Evolutionary conservation across 225 moss, liverwort and hornwort genomes (phyloP), one percentile per base, ranked within the genome.

Genomic region (Climacium dendroides): DNA sequence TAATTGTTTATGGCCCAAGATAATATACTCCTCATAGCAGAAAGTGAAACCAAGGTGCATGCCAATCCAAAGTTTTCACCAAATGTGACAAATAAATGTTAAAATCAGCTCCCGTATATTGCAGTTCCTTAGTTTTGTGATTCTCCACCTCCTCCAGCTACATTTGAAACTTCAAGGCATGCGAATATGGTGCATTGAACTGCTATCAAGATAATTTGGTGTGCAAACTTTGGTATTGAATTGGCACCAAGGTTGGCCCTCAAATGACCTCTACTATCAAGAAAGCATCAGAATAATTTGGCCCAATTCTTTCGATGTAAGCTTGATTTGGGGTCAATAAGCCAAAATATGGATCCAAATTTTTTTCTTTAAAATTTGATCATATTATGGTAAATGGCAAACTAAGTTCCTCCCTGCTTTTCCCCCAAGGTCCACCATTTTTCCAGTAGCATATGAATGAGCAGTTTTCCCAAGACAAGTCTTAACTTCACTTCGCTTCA

Each of bases 391-490:
- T 37, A 16, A 55, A 25, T 5, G 3, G 16, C 4, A 5, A 47
- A 47, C 11, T 2, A 37, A 37, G 37, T 55, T 55, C 37, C 77
- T 77, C 37, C n/a, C 4, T 4, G 50, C 15, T 32, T 22, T 10
- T 4, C 2, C 7, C 2, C 25, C 3, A 20, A 54, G 2, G 10
- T 25, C 4, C 17, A 37, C 37, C 48, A 9, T 50, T 50, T 55
- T 55, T 7, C 23, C 25, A 15, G 8, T 11, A 23, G n/a, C n/a
- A n/a, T n/a, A n/a, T n/a, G n/a, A n/a, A n/a, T 35, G 15, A 14
- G 20, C 8, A 35, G 2, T 19, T 35, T n/a, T 22, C 25, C 25
- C 1, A 0, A 15, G 55, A 10, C 15, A 77, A n/a, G 9, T n/a
- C 9, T n/a, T n/a, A n/a, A 16, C 13, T 20, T 13, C 14, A 19